These are phyloP conservation scores for Neoascochyta sp. DNA, from an alignment of 2,329 filamentous ascomycete species.

Conservation along the genomic window DNA sequence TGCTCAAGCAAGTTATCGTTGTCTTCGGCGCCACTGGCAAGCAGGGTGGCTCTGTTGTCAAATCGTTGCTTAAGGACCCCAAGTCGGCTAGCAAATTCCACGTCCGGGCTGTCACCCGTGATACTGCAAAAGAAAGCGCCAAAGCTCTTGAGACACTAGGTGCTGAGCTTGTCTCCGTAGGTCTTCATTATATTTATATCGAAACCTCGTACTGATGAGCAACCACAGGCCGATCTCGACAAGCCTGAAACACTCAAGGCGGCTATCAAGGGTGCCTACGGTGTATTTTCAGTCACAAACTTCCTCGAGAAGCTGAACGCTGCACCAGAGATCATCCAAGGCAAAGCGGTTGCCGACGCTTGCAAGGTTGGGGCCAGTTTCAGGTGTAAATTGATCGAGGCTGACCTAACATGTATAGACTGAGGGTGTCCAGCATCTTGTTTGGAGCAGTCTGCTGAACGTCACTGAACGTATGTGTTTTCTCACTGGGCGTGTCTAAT, in stretches of 20 bases:
- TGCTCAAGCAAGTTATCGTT: not conserved
- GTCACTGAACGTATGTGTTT: slow-evolving; percentile 3
- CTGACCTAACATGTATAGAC: not conserved
- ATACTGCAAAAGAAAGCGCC: not conserved
- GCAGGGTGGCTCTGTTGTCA: not conserved
- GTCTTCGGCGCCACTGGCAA: slow-evolving; percentile 1
- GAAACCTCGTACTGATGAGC: slow-evolving; percentile 1
- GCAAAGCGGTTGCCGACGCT: slow-evolving; percentile 8
- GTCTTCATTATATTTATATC: not conserved
- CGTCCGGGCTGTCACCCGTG: slow-evolving; percentile 1
- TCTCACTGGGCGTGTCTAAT: not conserved
- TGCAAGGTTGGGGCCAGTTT: not conserved
- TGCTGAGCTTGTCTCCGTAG: slow-evolving; percentile 1
- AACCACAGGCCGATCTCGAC: slow-evolving; percentile 7
- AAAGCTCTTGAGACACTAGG: not conserved
- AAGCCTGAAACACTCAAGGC: slow-evolving; percentile 3
- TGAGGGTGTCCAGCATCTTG: slow-evolving; percentile 3
- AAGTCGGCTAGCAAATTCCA: slow-evolving; percentile 1
- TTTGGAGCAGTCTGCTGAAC: slow-evolving; percentile 7
- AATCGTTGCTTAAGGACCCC: not conserved
- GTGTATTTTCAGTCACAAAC: slow-evolving; percentile 7
- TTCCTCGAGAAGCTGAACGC: slow-evolving; percentile 5
- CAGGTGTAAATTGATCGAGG: not conserved
- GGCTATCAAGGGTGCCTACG: slow-evolving; percentile 6
- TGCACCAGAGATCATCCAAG: slow-evolving; percentile 6